Conservation (phyloP, 1,284 basidiomycete species). For the Irpex sp. region DNA sequence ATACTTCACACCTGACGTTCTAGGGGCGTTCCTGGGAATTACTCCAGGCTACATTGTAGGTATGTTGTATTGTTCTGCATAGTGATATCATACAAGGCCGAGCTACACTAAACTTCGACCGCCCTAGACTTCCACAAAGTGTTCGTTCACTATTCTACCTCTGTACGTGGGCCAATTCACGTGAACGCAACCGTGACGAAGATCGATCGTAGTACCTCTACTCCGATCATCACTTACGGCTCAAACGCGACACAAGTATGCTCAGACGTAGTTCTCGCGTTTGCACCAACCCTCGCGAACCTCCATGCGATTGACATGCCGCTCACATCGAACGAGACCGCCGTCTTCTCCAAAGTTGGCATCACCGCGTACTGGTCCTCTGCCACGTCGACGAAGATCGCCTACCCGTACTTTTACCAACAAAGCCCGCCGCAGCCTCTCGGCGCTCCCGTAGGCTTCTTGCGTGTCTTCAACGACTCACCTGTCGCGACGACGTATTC, state of each 20-base stretch:
- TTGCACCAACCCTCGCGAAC: neutral
- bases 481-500: slow-evolving; percentile 4
- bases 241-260: neutral
- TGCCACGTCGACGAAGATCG: neutral
- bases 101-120: neutral
- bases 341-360: neutral
- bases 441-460: neutral
- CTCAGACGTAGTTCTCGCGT: slow-evolving; percentile 1
- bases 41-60: slow-evolving; percentile 1
- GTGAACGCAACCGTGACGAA: neutral
- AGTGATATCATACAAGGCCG: neutral
- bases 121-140: slow-evolving; percentile 5
- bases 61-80: neutral
- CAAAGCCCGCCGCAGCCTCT: neutral
- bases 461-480: neutral
- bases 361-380: slow-evolving; percentile 7
- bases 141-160: neutral
- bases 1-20: slow-evolving; percentile 5
- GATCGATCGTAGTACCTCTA: neutral
- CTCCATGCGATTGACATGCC: neutral
- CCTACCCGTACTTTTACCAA: neutral
- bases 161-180: neutral
- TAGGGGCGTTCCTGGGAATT: neutral
- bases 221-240: neutral
- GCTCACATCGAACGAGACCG: neutral